Conservation (phyloP, 2,329 filamentous ascomycete genomes). For the Calonectria honghensis region DNA sequence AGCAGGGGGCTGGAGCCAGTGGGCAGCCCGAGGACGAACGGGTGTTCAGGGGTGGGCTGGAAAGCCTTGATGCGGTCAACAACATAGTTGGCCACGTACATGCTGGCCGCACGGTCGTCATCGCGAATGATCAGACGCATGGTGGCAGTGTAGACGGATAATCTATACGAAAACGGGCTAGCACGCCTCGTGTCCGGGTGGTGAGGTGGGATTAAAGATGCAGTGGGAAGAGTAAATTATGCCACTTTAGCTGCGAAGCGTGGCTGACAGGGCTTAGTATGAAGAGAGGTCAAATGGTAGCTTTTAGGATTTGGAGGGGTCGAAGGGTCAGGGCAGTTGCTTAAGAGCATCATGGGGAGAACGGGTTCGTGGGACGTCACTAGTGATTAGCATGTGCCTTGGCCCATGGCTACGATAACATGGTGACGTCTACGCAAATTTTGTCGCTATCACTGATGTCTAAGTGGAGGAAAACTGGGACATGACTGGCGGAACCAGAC, state of each 20-base stretch:
- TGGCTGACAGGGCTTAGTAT: conserved; percentile 30
- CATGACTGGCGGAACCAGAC: conserved; percentile 16
- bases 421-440: conserved; percentile 17
- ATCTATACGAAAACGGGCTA: conserved; percentile 31
- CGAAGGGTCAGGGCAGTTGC: conserved; percentile 29
- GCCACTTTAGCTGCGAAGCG: conserved; percentile 1
- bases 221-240: conserved; percentile 13
- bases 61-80: conserved; percentile 88
- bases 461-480: conserved; percentile 27
- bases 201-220: conserved; percentile 23
- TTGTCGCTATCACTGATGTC: conserved; percentile 19
- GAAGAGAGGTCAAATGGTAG: conserved; percentile 21
- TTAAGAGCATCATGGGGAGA: conserved; percentile 32
- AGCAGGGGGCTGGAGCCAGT: conserved; percentile 88
- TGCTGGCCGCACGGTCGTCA: conserved; percentile 79
- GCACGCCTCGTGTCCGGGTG: conserved; percentile 24
- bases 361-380: conserved; percentile 27
- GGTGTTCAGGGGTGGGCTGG: conserved; percentile 81
- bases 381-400: conserved; percentile 39
- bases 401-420: conserved; percentile 41
- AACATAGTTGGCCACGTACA: conserved; percentile 88
- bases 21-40: conserved; percentile 88
- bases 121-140: conserved; percentile 92
- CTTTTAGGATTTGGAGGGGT: conserved; percentile 19
- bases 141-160: conserved; percentile 52